Conservation (phyloP, 768 basidiomycete genomes). For the Mycena metata region DNA sequence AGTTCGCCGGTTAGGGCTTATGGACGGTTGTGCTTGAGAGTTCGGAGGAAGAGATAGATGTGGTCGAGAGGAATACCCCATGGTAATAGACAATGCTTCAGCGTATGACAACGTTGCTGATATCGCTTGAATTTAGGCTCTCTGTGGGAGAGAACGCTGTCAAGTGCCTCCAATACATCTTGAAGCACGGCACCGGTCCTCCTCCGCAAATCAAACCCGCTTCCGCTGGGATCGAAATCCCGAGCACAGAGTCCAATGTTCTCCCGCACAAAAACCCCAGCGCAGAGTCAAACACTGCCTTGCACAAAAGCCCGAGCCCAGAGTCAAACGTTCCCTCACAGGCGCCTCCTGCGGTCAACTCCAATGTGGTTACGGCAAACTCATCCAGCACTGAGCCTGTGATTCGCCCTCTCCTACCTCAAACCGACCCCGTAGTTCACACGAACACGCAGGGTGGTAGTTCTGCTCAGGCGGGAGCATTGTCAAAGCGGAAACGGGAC, state of each 20-base stretch:
- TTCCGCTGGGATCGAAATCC: no score
- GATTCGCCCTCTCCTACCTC: background rate
- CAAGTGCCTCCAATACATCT: slow-evolving; percentile 1
- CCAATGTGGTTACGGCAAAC: background rate
- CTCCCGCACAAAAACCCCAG: no score
- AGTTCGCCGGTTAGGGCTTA: background rate
- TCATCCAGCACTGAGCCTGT: background rate
- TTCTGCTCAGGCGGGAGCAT: no score
- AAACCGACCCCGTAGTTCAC: no score
- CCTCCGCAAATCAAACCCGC: background rate
- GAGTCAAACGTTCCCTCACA: no score
- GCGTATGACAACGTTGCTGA: background rate
- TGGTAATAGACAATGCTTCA: background rate
- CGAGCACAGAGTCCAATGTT: no score
- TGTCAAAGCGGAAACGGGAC: no score
- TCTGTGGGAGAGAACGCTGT: background rate
- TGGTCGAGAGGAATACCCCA: background rate
- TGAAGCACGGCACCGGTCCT: background rate
- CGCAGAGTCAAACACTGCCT: no score
- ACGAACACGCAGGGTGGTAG: no score
- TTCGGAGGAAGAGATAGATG: background rate
- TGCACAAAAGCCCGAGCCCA: no score
- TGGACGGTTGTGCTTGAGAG: slow-evolving; percentile 14
- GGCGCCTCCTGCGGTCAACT: background rate
- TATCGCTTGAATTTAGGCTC: background rate